Evolutionary conservation across 139 green algal species (phyloP), one percentile per base, ranked within the genome.

Genomic region (Tetradesmus obliquus): DNA sequence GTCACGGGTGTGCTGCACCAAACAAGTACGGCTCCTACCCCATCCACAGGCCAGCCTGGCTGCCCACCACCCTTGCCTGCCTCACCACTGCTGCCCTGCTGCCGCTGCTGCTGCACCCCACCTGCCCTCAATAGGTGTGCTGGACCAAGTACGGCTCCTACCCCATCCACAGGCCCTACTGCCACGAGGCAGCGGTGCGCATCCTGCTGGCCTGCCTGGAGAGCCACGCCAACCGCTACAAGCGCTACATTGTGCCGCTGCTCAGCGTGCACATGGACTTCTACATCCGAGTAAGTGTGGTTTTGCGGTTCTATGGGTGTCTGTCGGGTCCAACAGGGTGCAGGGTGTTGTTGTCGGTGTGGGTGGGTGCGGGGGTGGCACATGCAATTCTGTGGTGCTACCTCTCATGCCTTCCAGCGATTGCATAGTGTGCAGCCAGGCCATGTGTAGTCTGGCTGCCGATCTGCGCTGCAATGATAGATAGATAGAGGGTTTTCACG

Each of bases 121-220:
- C 32, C 10, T 71, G 60, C 32, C 45, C 4, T 7, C 53, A 9
- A 3, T n/a, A 91, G 88, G 89, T 92, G 15, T 99, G 97, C 91
- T 99, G 97, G 94, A 96, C 95, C 91, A 99, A 99, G 95, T 99
- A 99, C 88, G 97, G 97, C 51, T 91, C 85, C 60, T 99, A 99
- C 93, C 97, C 98, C 3, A 93, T 99, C 19, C 97, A 99, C 87
- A 96, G 96, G 12, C 90, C 97, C 55, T 99, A 99, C 94, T 98
- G 97, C 94, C 98, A 99, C 93, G 98, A 99, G 95, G 92, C 94
- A 93, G 98, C 98, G 32, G 92, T 99, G 84, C 95, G 98, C 58
- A 99, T 99, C 88, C 91, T 99, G 91, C 96, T 99, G 71, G 95
- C 93, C 1, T 97, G 94, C 92, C 96, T 99, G 4, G 95, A 99